Evolutionary conservation across 768 basidiomycete genomes (phyloP), one percentile per base, ranked within the genome.

Genomic region (Leccinum pellstonianum): DNA sequence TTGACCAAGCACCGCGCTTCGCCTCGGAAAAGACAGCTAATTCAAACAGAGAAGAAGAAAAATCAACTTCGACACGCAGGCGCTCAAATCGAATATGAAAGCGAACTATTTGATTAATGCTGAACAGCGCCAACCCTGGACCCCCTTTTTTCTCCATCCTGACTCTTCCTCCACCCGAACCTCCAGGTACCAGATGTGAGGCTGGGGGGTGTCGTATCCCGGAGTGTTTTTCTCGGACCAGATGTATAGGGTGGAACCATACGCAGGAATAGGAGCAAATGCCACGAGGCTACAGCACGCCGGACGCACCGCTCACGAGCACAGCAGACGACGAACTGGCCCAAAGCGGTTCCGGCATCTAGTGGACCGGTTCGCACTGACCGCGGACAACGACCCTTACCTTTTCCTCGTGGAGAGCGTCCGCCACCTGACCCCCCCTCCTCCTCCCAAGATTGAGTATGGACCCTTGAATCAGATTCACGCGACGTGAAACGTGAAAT

Each of bases 391-490:
- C 5, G 43, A 46, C 31, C 51, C 51, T 19, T 31, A 2, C 52
- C 21, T 19, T 35, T 52, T 17, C 52, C 58, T 55, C 55, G 55
- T 56, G 63, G 62, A 21, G 33, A 27, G 14, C 35, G 52, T 50
- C 43, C 11, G 14, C 50, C n/a, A 63, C 48, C 38, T 11, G 11
- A 19, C 43, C 43, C 19, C 41, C n/a, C 43, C 31, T 31, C 38
- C 55, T 51, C 23, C 58, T 35, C 64, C 64, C 60, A 23, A 68
- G 67, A 69, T 68, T 67, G 65, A 59, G 55, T 62, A 56, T 23
- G 37, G 48, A 52, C 65, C 68, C 63, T 64, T 56, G 61, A 69
- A 62, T 68, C 59, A 33, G 63, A 68, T 69, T 61, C 59, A 57
- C 66, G 68, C 66, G 70, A 59, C 59, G 61, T 64, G 60, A 19